These are phyloP conservation scores for Botrytis aclada DNA, from an alignment of 2,329 filamentous ascomycete species.

Conservation along the genomic window DNA sequence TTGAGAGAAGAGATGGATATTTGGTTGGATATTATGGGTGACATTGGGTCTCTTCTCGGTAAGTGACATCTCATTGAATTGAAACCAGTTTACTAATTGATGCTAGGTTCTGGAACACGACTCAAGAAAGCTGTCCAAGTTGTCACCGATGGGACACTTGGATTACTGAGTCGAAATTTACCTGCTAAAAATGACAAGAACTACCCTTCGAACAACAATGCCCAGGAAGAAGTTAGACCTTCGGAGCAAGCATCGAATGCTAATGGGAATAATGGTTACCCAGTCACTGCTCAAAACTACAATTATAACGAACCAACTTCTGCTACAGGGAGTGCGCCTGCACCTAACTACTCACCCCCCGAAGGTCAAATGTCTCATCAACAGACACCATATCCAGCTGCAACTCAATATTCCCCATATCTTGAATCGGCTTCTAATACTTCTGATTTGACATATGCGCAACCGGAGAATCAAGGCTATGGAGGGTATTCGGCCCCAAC, in stretches of 20 bases:
- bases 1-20: constrained; percentile 65
- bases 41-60: constrained; percentile 66
- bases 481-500: constrained; percentile 2
- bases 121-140: constrained; percentile 47
- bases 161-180: constrained; percentile 44
- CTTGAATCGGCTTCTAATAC: constrained; percentile 25
- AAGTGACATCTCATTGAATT: constrained; percentile 36
- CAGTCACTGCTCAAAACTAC: constrained; percentile 18
- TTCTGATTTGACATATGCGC: constrained; percentile 27
- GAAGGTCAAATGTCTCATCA: constrained; percentile 30
- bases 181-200: constrained; percentile 41
- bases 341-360: constrained; percentile 24
- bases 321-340: constrained; percentile 19
- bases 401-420: constrained; percentile 36
- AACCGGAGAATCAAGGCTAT: constrained; percentile 25
- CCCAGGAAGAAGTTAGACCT: constrained; percentile 20
- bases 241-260: constrained; percentile 12
- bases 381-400: constrained; percentile 34
- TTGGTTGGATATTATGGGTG: constrained; percentile 66
- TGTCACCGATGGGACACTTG: constrained; percentile 48
- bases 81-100: constrained; percentile 16
- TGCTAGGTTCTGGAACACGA: constrained; percentile 46
- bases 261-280: constrained; percentile 12
- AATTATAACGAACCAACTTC: constrained; percentile 21
- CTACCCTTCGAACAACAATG: constrained; percentile 19